Conservation (phyloP, 306 rosid species). For the Prunus kanzakura region DNA sequence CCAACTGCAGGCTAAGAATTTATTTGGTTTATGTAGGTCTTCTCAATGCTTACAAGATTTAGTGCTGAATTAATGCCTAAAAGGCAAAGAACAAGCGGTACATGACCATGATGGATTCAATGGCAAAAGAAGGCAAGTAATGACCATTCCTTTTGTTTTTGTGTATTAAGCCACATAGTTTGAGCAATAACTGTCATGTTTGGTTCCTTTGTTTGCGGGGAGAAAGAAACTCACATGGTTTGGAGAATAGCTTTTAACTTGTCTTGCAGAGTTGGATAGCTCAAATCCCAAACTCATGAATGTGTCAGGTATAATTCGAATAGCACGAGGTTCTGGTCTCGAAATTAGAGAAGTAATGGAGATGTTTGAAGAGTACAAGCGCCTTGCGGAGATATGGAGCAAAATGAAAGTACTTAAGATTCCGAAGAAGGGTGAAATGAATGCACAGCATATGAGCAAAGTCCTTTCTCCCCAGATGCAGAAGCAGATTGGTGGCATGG, state of each 20-base stretch:
- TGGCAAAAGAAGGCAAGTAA: slow-evolving; percentile 70
- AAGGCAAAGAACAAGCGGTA: slow-evolving; percentile 71
- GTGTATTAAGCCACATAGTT: not conserved
- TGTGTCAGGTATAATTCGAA: slow-evolving; percentile 64
- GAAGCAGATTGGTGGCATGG: slow-evolving; percentile 80
- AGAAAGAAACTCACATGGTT: not conserved
- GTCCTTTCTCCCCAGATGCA: slow-evolving; percentile 57
- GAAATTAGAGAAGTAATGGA: slow-evolving; percentile 58
- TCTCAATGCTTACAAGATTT: slow-evolving; percentile 79
- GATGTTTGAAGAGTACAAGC: slow-evolving; percentile 77
- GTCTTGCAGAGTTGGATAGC: slow-evolving; percentile 73
- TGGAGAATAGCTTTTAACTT: slow-evolving; percentile 12
- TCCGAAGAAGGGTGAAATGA: slow-evolving; percentile 72
- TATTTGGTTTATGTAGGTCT: not conserved
- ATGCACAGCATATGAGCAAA: slow-evolving; percentile 51
- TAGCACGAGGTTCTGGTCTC: slow-evolving; percentile 78
- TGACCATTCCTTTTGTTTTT: slow-evolving; percentile 2
- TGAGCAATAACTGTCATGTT: slow-evolving; percentile 4
- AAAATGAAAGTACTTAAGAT: slow-evolving; percentile 68
- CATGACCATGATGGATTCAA: slow-evolving; percentile 95
- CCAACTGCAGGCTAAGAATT: slow-evolving; percentile 1
- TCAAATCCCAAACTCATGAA: slow-evolving; percentile 65
- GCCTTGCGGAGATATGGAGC: slow-evolving; percentile 68
- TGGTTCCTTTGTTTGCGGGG: not conserved
- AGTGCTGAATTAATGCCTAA: slow-evolving; percentile 56